Conservation (phyloP, 257 asterid species). For the Fraxinus pennsylvanica region DNA sequence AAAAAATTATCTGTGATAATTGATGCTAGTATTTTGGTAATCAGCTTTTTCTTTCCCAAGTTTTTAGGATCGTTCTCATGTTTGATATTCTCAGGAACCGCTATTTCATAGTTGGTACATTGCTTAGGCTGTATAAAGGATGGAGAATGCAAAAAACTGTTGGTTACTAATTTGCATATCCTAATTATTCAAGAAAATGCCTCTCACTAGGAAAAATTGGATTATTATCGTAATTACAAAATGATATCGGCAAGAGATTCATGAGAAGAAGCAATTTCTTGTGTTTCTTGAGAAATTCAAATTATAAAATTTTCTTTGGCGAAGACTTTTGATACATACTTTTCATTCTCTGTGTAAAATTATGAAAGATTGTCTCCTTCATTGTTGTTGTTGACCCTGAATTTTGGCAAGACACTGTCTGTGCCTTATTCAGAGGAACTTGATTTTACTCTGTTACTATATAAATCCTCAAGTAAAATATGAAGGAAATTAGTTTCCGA, state of each 20-base stretch:
- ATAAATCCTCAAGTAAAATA: not conserved
- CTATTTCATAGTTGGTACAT: not conserved
- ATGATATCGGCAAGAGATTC: not conserved
- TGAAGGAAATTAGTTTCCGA: not conserved
- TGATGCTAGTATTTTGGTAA: not conserved
- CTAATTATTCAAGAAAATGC: not conserved
- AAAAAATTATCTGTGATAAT: not conserved
- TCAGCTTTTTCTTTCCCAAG: not conserved
- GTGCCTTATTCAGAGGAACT: not conserved
- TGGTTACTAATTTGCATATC: not conserved
- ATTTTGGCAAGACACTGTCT: not conserved
- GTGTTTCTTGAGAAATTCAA: not conserved
- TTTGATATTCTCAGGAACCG: not conserved
- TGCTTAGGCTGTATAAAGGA: not conserved
- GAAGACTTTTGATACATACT: not conserved
- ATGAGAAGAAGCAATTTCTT: not conserved
- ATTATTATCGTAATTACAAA: not conserved
- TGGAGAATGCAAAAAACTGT: not conserved
- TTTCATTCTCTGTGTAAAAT: not conserved
- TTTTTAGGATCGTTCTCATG: not conserved
- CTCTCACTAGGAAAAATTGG: not conserved
- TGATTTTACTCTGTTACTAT: not conserved
- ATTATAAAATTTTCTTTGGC: not conserved
- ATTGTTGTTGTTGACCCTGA: not conserved
- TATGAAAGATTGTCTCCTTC: not conserved